phyloP scores from a whole-genome alignment of 1,284 basidiomycete species.

The Testicularia cyperi region DNA sequence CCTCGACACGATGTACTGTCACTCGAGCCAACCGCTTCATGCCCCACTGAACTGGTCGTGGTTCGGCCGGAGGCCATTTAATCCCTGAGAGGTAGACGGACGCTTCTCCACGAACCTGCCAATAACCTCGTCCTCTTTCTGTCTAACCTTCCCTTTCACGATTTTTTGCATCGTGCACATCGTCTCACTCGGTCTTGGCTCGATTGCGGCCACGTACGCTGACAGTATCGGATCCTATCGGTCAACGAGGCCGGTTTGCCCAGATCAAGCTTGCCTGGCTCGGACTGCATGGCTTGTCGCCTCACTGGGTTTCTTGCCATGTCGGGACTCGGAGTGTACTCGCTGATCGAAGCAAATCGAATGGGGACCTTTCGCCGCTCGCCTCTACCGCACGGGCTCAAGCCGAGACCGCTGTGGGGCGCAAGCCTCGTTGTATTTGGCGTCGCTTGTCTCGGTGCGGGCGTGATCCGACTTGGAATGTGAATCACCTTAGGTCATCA shows the following conservation, averaged over 20 bases:
- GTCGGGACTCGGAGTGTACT: slow-evolving; percentile 40
- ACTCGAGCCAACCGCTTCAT: too few species aligned
- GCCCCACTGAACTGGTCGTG: too few species aligned
- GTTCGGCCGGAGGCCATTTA: too few species aligned
- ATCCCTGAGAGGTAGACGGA: too few species aligned
- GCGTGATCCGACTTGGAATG: slow-evolving; percentile 28
- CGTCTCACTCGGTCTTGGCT: too few species aligned
- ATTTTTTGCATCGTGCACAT: too few species aligned
- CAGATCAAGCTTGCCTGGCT: slow-evolving; percentile 10
- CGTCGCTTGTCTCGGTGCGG: slow-evolving; percentile 31
- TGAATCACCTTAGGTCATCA: slow-evolving; percentile 1
- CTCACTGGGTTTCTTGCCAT: slow-evolving; percentile 54
- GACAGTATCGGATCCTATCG: slow-evolving; percentile 25
- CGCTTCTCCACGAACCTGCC: too few species aligned
- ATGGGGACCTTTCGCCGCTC: slow-evolving; percentile 37
- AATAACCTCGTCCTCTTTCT: too few species aligned
- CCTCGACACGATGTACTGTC: too few species aligned
- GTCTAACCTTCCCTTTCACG: too few species aligned
- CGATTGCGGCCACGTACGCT: too few species aligned
- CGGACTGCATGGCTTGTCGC: slow-evolving; percentile 49
- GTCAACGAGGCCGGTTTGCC: slow-evolving; percentile 13
- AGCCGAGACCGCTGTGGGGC: slow-evolving; percentile 38
- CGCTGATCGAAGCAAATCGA: slow-evolving; percentile 49
- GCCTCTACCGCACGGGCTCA: slow-evolving; percentile 13
- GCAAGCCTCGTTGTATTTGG: slow-evolving; percentile 35